These are phyloP conservation scores for Royoungia palumana DNA, from an alignment of 768 basidiomycete species.

Conservation along the genomic window DNA sequence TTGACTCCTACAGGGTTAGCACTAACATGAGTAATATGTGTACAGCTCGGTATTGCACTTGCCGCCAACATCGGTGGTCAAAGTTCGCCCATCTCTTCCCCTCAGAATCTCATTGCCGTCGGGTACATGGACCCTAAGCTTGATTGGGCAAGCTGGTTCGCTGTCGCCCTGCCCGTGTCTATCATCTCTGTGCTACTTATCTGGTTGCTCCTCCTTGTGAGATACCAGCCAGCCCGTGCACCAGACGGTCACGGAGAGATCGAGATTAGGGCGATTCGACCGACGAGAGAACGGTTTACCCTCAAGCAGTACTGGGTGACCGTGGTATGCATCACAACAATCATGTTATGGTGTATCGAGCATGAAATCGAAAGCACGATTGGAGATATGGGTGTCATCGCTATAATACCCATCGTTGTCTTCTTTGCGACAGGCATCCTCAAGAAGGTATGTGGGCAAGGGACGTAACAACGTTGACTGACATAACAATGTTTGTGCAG, in stretches of 20 bases:
- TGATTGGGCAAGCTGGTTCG: slow-evolving; percentile 93
- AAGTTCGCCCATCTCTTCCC: slow-evolving; percentile 95
- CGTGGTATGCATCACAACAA: slow-evolving; percentile 79
- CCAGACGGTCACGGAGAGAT: slow-evolving; percentile 76
- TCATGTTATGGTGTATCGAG: slow-evolving; percentile 86
- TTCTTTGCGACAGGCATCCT: slow-evolving; percentile 94
- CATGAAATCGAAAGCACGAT: slow-evolving; percentile 69
- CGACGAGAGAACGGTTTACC: slow-evolving; percentile 79
- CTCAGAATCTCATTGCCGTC: slow-evolving; percentile 94
- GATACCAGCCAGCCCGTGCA: slow-evolving; percentile 71
- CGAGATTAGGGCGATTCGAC: slow-evolving; percentile 79
- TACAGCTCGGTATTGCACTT: slow-evolving; percentile 91
- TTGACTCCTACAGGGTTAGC: neutral
- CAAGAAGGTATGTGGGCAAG: slow-evolving; percentile 65
- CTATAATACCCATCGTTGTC: slow-evolving; percentile 85
- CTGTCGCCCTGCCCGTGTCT: slow-evolving; percentile 90
- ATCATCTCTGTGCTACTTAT: slow-evolving; percentile 82
- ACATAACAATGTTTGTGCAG: slow-evolving; percentile 35
- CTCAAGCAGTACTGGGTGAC: slow-evolving; percentile 88
- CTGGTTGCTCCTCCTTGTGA: slow-evolving; percentile 83
- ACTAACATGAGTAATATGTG: neutral
- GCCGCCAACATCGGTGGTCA: slow-evolving; percentile 98
- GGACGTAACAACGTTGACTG: neutral
- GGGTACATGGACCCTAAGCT: slow-evolving; percentile 80
- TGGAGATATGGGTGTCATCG: slow-evolving; percentile 98